phyloP scores from a whole-genome alignment of 768 basidiomycete species.

The Porpolomopsis calyptriformis region DNA sequence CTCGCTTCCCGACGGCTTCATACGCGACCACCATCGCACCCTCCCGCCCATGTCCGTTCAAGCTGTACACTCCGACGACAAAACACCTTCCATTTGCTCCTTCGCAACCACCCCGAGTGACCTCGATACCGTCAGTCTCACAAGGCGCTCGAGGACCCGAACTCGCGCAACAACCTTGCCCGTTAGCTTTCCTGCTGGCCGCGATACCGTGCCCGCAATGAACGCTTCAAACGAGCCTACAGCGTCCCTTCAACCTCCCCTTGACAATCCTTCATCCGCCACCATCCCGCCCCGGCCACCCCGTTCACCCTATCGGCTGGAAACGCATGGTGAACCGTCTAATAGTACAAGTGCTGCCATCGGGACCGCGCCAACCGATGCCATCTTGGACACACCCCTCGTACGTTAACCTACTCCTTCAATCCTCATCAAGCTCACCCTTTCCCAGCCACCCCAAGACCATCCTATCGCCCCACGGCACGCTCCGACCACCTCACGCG shows the following conservation, averaged over 20 bases:
- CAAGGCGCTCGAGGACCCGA: conserved; percentile 43
- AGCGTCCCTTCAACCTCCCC: conserved; percentile 9
- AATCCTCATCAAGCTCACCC: no score
- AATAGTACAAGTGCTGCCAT: neutral
- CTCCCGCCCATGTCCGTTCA: neutral
- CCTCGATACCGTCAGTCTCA: conserved; percentile 38
- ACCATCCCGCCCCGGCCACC: conserved; percentile 16
- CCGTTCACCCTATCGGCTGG: conserved; percentile 14
- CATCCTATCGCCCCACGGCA: neutral
- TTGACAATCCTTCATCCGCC: conserved; percentile 7
- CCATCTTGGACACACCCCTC: no score
- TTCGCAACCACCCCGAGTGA: conserved; percentile 41
- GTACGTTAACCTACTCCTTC: no score
- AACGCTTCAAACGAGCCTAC: conserved; percentile 20
- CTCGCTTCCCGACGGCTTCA: no score
- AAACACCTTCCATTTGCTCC: conserved; percentile 34
- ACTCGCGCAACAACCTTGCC: conserved; percentile 46
- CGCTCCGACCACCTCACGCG: neutral
- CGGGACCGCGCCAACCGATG: no score
- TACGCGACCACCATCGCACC: neutral
- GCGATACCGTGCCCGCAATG: conserved; percentile 1
- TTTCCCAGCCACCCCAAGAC: neutral
- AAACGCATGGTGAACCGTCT: neutral
- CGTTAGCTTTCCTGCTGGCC: neutral
- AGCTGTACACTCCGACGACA: neutral